Conservation (phyloP, 2,329 filamentous ascomycete genomes). For the Epichloe hybrida region DNA sequence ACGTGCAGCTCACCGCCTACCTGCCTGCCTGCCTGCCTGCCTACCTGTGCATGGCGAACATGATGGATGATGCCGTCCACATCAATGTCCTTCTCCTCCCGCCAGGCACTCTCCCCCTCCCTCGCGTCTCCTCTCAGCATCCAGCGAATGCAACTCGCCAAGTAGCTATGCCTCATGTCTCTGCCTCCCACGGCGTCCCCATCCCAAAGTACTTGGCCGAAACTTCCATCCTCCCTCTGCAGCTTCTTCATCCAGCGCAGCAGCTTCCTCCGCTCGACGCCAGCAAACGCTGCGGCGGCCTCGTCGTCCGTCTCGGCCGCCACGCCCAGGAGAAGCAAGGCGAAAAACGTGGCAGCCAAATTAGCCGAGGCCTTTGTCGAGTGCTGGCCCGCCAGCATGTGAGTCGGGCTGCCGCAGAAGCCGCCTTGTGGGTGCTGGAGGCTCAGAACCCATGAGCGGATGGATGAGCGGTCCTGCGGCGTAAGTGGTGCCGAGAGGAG, state of each 20-base stretch:
- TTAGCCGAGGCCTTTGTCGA: constrained; percentile 45
- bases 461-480: constrained; percentile 26
- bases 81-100: constrained; percentile 66
- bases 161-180: constrained; percentile 81
- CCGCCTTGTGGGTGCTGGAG: constrained; percentile 80
- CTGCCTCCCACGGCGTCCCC: constrained; percentile 57
- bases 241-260: constrained; percentile 61
- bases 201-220: constrained; percentile 63
- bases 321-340: constrained; percentile 56
- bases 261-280: constrained; percentile 54
- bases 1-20: not conserved
- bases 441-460: constrained; percentile 67
- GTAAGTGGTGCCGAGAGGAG: constrained; percentile 54
- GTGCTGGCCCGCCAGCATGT: constrained; percentile 30
- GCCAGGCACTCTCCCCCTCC: constrained; percentile 37
- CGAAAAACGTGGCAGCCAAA: constrained; percentile 86
- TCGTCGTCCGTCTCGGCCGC: constrained; percentile 27
- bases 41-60: constrained; percentile 48
- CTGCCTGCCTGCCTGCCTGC: constrained; percentile 4
- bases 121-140: constrained; percentile 53
- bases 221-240: constrained; percentile 77
- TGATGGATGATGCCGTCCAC: constrained; percentile 56
- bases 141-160: constrained; percentile 70
- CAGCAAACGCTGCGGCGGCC: constrained; percentile 35
- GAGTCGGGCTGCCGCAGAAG: constrained; percentile 72